These are phyloP conservation scores for Fusarium equiseti DNA, from an alignment of 2,329 filamentous ascomycete species.

Conservation along the genomic window DNA sequence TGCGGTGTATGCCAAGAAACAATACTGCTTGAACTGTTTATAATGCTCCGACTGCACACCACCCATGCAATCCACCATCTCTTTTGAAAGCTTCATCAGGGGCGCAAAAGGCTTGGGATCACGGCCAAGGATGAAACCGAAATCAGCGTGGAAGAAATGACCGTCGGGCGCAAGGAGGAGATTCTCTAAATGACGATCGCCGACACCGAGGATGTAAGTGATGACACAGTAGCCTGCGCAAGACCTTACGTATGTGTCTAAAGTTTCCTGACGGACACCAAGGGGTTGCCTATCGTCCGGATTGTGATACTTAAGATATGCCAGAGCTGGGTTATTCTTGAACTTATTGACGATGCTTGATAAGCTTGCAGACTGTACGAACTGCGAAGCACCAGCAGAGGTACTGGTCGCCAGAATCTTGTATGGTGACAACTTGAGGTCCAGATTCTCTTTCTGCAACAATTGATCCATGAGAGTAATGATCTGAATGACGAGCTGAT, in stretches of 20 bases:
- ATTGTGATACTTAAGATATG: constrained; percentile 90
- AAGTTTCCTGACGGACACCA: constrained; percentile 88
- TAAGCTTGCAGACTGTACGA: constrained; percentile 87
- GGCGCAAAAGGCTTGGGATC: constrained; percentile 98
- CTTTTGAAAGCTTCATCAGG: constrained; percentile 94
- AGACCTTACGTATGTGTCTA: constrained; percentile 95
- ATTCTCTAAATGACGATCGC: constrained; percentile 95
- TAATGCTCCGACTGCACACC: constrained; percentile 85
- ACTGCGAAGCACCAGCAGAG: constrained; percentile 90
- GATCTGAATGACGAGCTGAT: constrained; percentile 96
- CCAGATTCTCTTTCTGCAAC: constrained; percentile 93
- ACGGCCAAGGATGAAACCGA: constrained; percentile 96
- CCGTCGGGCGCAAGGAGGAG: constrained; percentile 89
- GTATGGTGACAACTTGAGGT: constrained; percentile 94
- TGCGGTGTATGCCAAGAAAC: constrained; percentile 93
- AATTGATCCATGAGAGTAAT: constrained; percentile 98
- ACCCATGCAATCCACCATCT: constrained; percentile 99
- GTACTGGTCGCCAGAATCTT: constrained; percentile 95
- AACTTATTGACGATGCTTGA: constrained; percentile 87
- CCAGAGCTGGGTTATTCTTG: constrained; percentile 77
- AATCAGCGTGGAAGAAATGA: constrained; percentile 98
- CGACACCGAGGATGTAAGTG: constrained; percentile 96
- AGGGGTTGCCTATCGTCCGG: constrained; percentile 85
- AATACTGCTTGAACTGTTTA: constrained; percentile 91
- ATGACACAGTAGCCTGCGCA: constrained; percentile 99